Percentiles rank a stretch among this genome's conserved stretches.
These are phyloP conservation scores for Vitis hybrid DNA, from an alignment of 177 flowering plant genomes.

Conservation along the genomic window DNA sequence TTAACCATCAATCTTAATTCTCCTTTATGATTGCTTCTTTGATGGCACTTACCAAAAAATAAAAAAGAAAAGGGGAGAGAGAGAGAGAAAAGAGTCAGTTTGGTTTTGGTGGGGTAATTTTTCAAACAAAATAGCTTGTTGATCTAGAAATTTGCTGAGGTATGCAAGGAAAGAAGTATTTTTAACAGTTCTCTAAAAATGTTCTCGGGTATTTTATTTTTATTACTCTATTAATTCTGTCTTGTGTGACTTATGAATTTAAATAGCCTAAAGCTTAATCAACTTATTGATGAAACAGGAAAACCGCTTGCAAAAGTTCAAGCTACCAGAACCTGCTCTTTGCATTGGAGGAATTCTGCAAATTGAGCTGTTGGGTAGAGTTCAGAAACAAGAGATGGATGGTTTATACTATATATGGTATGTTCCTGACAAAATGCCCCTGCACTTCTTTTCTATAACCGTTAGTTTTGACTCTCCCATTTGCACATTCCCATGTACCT, in stretches of 20 bases:
- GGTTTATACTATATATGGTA: constrained; percentile 58
- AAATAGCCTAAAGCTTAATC: neutral
- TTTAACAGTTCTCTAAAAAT: neutral
- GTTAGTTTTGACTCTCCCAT: neutral
- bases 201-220: neutral
- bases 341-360: constrained; percentile 64
- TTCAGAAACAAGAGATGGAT: constrained; percentile 66
- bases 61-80: too few species aligned
- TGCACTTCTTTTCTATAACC: neutral
- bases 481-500: neutral
- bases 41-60: too few species aligned
- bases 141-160: too few species aligned
- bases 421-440: neutral
- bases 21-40: too few species aligned
- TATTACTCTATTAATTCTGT: neutral
- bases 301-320: constrained; percentile 54
- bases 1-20: too few species aligned
- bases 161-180: neutral
- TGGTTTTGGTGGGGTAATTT: too few species aligned
- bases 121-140: too few species aligned
- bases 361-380: constrained; percentile 64
- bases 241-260: neutral
- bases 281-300: constrained; percentile 35
- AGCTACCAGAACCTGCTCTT: constrained; percentile 62
- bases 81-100: too few species aligned